A percentile compares a stretch with the other conserved stretches of the same genome.
phyloP scores from a whole-genome alignment of 2,329 filamentous ascomycete genomes.

The Akanthomyces dipterigenus region DNA sequence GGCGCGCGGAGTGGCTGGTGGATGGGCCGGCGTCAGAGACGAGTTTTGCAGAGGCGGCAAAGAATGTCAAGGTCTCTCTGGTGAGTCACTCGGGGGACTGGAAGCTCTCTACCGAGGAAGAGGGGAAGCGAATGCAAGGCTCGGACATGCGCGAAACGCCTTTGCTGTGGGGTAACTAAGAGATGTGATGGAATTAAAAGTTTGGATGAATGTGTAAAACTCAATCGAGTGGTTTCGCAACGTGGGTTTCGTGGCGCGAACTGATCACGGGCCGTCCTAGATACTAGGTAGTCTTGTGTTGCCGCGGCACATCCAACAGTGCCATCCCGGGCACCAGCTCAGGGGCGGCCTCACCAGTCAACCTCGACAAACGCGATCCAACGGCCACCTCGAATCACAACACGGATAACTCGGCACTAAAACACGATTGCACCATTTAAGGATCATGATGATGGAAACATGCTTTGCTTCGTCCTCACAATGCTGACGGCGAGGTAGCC shows the following conservation, averaged over 20 bases:
- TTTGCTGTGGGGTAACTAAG: too few species aligned
- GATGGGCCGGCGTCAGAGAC: too few species aligned
- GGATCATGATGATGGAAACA: slow-evolving; percentile 13
- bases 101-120: too few species aligned
- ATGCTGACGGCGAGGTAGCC: slow-evolving; percentile 19
- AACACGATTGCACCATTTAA: slow-evolving; percentile 22
- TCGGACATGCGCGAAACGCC: too few species aligned
- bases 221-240: slow-evolving; percentile 41
- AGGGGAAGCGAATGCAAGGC: too few species aligned
- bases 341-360: slow-evolving; percentile 24
- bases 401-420: slow-evolving; percentile 22
- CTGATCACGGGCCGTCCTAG: slow-evolving; percentile 17
- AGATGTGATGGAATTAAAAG: too few species aligned
- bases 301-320: not conserved
- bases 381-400: slow-evolving; percentile 24
- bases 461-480: slow-evolving; percentile 20
- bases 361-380: slow-evolving; percentile 19
- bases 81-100: too few species aligned
- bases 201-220: too few species aligned
- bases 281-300: not conserved
- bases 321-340: slow-evolving; percentile 20
- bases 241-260: slow-evolving; percentile 32
- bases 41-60: too few species aligned
- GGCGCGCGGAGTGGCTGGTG: too few species aligned
- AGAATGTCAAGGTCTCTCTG: too few species aligned